Percentiles rank a stretch among this genome's conserved stretches.
Evolutionary conservation across 495 filamentous ascomycete species (phyloP).

Genomic region (Neurospora intermedia): DNA sequence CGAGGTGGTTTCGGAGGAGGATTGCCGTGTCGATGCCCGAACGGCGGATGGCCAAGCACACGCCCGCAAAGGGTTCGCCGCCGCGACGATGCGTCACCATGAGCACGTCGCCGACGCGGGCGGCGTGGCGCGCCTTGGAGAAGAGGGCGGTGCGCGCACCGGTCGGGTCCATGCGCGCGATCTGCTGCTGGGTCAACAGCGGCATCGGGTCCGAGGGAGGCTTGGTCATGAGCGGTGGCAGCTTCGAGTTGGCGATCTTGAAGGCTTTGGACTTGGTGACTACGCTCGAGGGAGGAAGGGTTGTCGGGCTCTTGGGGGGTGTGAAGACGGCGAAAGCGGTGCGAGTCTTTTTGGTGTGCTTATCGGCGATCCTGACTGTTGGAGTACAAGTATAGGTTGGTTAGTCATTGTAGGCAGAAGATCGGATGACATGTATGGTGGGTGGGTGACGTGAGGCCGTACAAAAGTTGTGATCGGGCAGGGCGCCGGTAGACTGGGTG

Average conservation of each 20-base stretch:
- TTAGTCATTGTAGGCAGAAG: not conserved
- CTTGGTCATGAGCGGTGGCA: conserved; percentile 12
- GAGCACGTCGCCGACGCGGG: conserved; percentile 77
- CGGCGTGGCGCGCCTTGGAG: conserved; percentile 56
- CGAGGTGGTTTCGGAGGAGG: conserved; percentile 71
- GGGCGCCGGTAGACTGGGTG: conserved; percentile 10
- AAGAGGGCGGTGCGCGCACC: conserved; percentile 75
- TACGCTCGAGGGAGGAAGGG: not conserved
- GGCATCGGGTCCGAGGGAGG: conserved; percentile 51
- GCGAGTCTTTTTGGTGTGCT: conserved; percentile 18
- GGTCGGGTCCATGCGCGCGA: conserved; percentile 67
- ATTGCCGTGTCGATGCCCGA: conserved; percentile 79
- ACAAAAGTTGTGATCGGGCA: conserved; percentile 24
- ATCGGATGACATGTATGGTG: not conserved
- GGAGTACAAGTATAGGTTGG: too few relatives aligned
- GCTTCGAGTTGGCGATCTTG: conserved; percentile 11
- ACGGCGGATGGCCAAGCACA: conserved; percentile 73
- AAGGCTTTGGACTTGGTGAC: conserved; percentile 2
- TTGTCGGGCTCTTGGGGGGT: conserved; percentile 20
- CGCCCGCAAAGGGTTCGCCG: conserved; percentile 84
- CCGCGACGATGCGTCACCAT: conserved; percentile 63
- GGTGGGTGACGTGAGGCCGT: conserved; percentile 1
- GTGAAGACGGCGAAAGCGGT: conserved; percentile 39
- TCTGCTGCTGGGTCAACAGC: conserved; percentile 51
- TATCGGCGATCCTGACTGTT: conserved; percentile 15